A percentile compares a stretch with the other conserved stretches of the same genome.
phyloP scores from a whole-genome alignment of 1,139 yeast genomes.

The Sugiyamaella xylanicola region DNA sequence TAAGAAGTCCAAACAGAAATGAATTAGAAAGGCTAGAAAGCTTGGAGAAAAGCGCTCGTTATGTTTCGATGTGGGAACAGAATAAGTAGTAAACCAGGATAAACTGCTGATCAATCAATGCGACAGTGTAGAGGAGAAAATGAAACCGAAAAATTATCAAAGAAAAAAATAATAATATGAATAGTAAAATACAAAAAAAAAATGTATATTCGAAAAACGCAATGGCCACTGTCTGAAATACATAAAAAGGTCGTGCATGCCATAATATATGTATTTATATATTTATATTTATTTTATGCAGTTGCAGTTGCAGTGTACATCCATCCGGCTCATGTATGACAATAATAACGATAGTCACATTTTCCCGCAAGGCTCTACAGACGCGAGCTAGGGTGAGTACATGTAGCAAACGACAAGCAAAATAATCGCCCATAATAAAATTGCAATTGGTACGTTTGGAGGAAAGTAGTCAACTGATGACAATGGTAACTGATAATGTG shows the following conservation, averaged over 20 bases:
- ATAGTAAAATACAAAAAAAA: background rate
- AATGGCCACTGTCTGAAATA: conserved; percentile 14
- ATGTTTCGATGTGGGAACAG: too few species aligned
- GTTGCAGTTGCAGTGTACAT: conserved; percentile 3
- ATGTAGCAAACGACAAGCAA: background rate
- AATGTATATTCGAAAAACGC: conserved; percentile 7
- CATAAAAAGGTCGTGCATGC: conserved; percentile 8
- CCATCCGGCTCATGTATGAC: conserved; percentile 3
- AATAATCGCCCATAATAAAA: background rate
- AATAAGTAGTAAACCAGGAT: background rate
- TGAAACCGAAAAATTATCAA: conserved; percentile 3
- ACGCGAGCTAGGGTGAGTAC: background rate
- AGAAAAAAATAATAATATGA: conserved; percentile 2
- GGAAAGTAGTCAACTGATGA: too few species aligned
- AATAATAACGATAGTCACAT: background rate
- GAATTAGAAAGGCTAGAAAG: too few species aligned
- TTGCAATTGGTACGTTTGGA: too few species aligned
- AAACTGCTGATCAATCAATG: background rate
- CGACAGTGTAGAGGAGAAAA: background rate
- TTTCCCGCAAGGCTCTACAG: conserved; percentile 2
- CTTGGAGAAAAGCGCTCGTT: too few species aligned
- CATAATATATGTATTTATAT: conserved; percentile 5
- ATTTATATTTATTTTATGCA: conserved; percentile 1
- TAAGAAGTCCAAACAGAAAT: too few species aligned
- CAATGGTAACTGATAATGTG: too few species aligned